phyloP scores from a whole-genome alignment of 1,139 yeast genomes.

The Chernovozyma sophiae-reginae region DNA sequence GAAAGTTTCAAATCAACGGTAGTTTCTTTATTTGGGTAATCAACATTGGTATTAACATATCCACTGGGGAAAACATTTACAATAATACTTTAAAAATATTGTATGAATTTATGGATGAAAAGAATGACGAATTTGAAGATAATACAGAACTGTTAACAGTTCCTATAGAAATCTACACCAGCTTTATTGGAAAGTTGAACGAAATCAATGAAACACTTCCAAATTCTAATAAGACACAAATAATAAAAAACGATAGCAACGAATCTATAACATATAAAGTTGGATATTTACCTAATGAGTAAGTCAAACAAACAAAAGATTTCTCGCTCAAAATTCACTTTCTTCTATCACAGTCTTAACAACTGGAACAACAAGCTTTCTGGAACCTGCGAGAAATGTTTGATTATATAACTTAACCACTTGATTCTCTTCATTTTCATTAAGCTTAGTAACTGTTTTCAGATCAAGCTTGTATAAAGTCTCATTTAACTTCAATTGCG shows the following conservation, averaged over 20 bases:
- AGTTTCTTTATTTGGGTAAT: constrained; percentile 64
- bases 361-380: constrained; percentile 84
- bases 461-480: constrained; percentile 12
- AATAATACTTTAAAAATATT: constrained; percentile 40
- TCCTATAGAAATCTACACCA: constrained; percentile 21
- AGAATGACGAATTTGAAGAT: constrained; percentile 20
- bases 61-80: constrained; percentile 14
- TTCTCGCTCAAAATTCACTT: constrained; percentile 5
- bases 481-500: constrained; percentile 16
- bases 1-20: constrained; percentile 63
- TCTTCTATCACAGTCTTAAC: constrained; percentile 31
- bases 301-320: no score
- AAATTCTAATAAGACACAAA: constrained; percentile 16
- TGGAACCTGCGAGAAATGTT: constrained; percentile 54
- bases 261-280: constrained; percentile 19
- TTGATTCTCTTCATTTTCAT: constrained; percentile 11
- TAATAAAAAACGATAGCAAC: constrained; percentile 12
- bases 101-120: constrained; percentile 25
- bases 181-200: constrained; percentile 23
- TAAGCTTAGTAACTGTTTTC: constrained; percentile 20
- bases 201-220: constrained; percentile 30
- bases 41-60: constrained; percentile 40
- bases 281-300: constrained; percentile 18
- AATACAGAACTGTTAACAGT: constrained; percentile 34
- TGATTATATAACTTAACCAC: constrained; percentile 45